phyloP scores from a whole-genome alignment of 148 eudicot species.

The Polygonum aviculare region DNA sequence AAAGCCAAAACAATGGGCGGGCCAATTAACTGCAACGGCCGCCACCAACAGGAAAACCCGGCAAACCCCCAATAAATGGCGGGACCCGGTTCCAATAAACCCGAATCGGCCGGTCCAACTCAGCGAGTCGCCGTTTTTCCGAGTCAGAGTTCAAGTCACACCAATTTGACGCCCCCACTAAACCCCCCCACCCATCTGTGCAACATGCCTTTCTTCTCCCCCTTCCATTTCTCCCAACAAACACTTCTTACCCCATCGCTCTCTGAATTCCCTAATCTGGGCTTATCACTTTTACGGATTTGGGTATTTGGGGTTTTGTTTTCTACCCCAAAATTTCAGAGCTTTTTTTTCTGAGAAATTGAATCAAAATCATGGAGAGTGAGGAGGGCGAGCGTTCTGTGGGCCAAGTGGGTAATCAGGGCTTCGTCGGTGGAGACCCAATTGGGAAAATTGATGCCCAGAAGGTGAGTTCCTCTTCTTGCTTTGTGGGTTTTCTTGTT shows the following conservation, averaged over 20 bases:
- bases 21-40: slow-evolving; percentile 2
- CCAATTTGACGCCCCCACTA: slow-evolving; percentile 8
- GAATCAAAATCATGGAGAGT: not conserved
- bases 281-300: not conserved
- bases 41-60: slow-evolving; percentile 1
- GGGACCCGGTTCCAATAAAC: not conserved
- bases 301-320: slow-evolving; percentile 6
- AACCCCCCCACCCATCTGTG: not conserved
- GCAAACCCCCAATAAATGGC: not conserved
- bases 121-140: not conserved
- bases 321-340: not conserved
- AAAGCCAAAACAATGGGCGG: not conserved
- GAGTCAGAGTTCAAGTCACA: not conserved
- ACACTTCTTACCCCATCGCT: not conserved
- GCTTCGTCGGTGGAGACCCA: not conserved
- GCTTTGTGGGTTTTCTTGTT: not conserved
- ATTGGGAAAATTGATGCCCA: not conserved
- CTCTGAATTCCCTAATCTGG: not conserved
- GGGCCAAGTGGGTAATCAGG: not conserved
- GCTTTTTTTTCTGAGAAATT: not conserved
- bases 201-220: not conserved
- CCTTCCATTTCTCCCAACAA: not conserved
- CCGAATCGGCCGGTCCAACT: not conserved
- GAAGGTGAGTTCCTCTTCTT: not conserved
- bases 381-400: not conserved